phyloP scores from a whole-genome alignment of 208 protist genomes.

The Zelonia costaricensis region DNA sequence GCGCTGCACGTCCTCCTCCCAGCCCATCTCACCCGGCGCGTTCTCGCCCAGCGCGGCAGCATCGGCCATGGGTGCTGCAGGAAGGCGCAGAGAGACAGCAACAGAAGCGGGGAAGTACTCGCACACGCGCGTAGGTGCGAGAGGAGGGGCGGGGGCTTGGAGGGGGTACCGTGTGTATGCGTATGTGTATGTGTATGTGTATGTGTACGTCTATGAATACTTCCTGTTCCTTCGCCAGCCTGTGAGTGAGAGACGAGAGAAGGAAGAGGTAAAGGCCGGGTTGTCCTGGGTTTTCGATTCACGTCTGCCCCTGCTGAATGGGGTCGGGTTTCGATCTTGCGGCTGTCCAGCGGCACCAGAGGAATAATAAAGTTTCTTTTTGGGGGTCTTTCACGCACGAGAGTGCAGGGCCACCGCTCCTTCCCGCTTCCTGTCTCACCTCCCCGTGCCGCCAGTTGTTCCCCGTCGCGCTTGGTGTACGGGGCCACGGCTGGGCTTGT shows the following conservation, averaged over 20 bases:
- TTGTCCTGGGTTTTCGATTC: background rate
- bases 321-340: background rate
- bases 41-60: background rate
- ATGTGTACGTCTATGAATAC: background rate
- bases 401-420: background rate
- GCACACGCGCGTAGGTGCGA: background rate
- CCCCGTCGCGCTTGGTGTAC: background rate
- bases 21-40: background rate
- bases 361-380: background rate
- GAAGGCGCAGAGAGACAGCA: background rate
- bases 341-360: background rate
- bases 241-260: background rate
- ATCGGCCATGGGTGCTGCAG: background rate
- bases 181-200: background rate
- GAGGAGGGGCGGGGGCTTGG: background rate
- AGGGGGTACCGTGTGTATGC: background rate
- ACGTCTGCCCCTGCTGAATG: background rate
- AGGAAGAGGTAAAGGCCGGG: background rate
- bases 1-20: slow-evolving; percentile 25
- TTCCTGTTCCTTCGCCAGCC: background rate
- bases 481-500: background rate
- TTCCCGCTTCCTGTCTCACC: background rate
- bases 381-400: background rate
- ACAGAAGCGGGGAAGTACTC: background rate
- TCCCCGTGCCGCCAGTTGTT: background rate